Percentiles rank a stretch among this genome's conserved stretches.
Evolutionary conservation across 2,329 filamentous ascomycete species (phyloP).

Genomic region (Phaeosphaeriaceae sp.): DNA sequence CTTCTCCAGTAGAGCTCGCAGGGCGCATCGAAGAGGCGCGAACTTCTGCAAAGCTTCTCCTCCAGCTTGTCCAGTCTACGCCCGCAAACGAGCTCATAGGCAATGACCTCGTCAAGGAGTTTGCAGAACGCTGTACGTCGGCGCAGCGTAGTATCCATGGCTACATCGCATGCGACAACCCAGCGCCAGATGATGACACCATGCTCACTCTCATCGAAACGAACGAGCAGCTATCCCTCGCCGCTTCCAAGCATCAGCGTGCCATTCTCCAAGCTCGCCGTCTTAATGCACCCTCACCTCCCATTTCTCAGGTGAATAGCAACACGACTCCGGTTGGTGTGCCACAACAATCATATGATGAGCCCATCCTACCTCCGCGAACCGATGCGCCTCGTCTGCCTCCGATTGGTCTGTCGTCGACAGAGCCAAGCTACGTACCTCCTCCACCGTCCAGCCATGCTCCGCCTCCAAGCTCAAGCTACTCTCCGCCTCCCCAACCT

Average conservation of each 20-base stretch:
- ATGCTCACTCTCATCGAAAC: constrained; percentile 93
- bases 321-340: constrained; percentile 18
- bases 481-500: constrained; percentile 1
- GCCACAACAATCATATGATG: constrained; percentile 20
- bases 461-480: background rate
- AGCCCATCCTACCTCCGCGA: constrained; percentile 12
- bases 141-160: constrained; percentile 82
- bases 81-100: constrained; percentile 74
- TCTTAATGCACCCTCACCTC: constrained; percentile 38
- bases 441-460: background rate
- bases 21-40: constrained; percentile 87
- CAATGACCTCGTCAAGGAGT: constrained; percentile 93
- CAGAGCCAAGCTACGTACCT: constrained; percentile 9
- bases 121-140: constrained; percentile 81
- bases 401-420: constrained; percentile 14
- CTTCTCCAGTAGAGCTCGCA: constrained; percentile 76
- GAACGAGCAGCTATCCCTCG: constrained; percentile 85
- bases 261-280: constrained; percentile 69
- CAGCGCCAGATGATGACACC: constrained; percentile 87
- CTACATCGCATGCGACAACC: constrained; percentile 82
- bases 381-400: constrained; percentile 27
- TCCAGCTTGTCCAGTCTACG: constrained; percentile 88
- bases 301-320: constrained; percentile 15
- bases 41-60: constrained; percentile 89
- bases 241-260: constrained; percentile 83